These are phyloP conservation scores for Euphorbia schlechtendalii DNA, from an alignment of 441 rosid genomes.

Conservation along the genomic window DNA sequence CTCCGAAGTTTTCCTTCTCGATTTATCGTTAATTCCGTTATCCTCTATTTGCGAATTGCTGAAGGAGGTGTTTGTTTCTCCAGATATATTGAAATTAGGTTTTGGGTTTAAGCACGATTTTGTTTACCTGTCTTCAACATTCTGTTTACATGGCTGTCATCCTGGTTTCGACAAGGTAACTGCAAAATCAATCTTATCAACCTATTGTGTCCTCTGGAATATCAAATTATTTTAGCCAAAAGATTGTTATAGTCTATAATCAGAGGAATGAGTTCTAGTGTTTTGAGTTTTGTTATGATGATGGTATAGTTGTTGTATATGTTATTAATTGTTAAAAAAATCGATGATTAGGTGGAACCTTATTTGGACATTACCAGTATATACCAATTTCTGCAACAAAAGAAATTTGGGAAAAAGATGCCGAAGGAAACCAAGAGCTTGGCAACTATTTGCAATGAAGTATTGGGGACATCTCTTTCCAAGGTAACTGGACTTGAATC, in stretches of 20 bases:
- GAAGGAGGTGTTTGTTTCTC: slow-evolving; percentile 53
- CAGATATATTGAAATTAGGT: slow-evolving; percentile 71
- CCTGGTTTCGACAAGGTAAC: slow-evolving; percentile 58
- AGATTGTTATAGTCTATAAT: no score
- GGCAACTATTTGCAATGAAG: slow-evolving; percentile 60
- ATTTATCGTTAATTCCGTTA: slow-evolving; percentile 45
- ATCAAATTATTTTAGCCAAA: no score
- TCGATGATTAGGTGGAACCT: slow-evolving; percentile 78
- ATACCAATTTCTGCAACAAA: slow-evolving; percentile 50
- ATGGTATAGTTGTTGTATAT: neutral
- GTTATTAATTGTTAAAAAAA: slow-evolving; percentile 14
- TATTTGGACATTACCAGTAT: slow-evolving; percentile 58
- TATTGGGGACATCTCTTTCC: slow-evolving; percentile 58
- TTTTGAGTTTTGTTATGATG: no score
- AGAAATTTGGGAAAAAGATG: slow-evolving; percentile 44
- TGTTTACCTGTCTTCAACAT: slow-evolving; percentile 74
- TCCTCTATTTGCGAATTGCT: slow-evolving; percentile 53
- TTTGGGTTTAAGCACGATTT: slow-evolving; percentile 86
- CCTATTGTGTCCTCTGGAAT: no score
- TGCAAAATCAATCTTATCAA: neutral
- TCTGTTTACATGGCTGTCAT: slow-evolving; percentile 52
- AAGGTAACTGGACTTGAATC: no score
- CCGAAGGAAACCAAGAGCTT: slow-evolving; percentile 71
- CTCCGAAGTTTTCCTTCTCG: slow-evolving; percentile 59
- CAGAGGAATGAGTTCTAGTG: neutral